Conservation (phyloP, 2,329 filamentous ascomycete species). For the Fonsecaea nubica region DNA sequence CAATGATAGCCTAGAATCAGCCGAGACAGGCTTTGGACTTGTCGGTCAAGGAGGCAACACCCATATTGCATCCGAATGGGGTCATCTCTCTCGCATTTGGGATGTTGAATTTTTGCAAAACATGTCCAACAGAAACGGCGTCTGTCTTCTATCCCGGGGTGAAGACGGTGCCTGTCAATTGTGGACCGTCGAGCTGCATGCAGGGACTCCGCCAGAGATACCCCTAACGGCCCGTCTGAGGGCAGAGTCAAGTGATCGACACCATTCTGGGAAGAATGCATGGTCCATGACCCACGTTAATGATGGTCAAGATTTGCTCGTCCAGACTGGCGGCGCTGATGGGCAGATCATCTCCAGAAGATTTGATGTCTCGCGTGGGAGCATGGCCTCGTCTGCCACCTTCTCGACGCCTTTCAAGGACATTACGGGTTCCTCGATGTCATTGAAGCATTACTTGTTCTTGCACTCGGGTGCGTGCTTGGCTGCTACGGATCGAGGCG, state of each 20-base stretch:
- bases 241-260: slow-evolving; percentile 62
- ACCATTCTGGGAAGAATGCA: slow-evolving; percentile 87
- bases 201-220: slow-evolving; percentile 24
- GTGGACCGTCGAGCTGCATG: slow-evolving; percentile 66
- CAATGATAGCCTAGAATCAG: slow-evolving; percentile 36
- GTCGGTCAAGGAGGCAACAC: slow-evolving; percentile 44
- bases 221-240: slow-evolving; percentile 38
- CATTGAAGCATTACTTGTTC: slow-evolving; percentile 35
- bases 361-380: slow-evolving; percentile 32
- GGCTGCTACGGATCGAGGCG: slow-evolving; percentile 32
- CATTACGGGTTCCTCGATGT: slow-evolving; percentile 15
- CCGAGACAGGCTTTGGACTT: slow-evolving; percentile 70
- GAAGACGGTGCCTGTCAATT: slow-evolving; percentile 80
- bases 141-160: slow-evolving; percentile 76
- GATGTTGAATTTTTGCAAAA: slow-evolving; percentile 69
- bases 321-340: slow-evolving; percentile 86
- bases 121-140: slow-evolving; percentile 32
- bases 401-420: slow-evolving; percentile 26
- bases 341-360: slow-evolving; percentile 60
- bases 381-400: not conserved
- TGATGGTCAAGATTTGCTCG: slow-evolving; percentile 46
- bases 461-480: slow-evolving; percentile 24
- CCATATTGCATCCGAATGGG: slow-evolving; percentile 72
- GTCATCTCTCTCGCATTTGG: slow-evolving; percentile 90
- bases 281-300: slow-evolving; percentile 70